These are phyloP conservation scores for Ustilaginoidea virens DNA, from an alignment of 2,329 filamentous ascomycete species.

Conservation along the genomic window DNA sequence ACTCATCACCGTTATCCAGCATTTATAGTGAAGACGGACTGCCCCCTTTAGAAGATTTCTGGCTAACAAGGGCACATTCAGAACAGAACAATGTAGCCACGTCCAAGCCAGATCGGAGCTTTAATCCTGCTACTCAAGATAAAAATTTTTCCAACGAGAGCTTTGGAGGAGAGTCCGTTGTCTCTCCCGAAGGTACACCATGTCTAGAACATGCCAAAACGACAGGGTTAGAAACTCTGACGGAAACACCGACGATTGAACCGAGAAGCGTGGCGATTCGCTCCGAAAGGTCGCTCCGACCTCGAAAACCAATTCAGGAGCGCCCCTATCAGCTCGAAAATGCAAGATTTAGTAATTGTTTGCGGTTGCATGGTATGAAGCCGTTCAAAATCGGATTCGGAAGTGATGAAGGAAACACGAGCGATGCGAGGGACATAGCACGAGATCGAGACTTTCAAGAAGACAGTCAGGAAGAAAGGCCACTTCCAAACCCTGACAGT, in stretches of 20 bases:
- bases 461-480: constrained; percentile 27
- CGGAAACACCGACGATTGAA: too few species aligned
- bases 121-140: too few species aligned
- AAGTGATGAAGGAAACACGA: constrained; percentile 15
- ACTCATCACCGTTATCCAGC: constrained; percentile 21
- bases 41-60: not conserved
- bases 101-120: too few species aligned
- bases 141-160: too few species aligned
- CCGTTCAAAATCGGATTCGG: constrained; percentile 29
- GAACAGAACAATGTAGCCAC: too few species aligned
- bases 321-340: constrained; percentile 43
- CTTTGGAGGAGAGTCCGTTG: too few species aligned
- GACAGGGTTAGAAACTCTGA: constrained; percentile 1
- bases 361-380: constrained; percentile 38
- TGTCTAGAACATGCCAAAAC: too few species aligned
- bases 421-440: constrained; percentile 35
- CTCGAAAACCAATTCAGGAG: constrained; percentile 44
- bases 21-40: constrained; percentile 14
- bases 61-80: too few species aligned
- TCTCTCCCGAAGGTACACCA: too few species aligned
- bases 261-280: constrained; percentile 14
- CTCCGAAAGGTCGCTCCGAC: constrained; percentile 35
- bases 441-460: constrained; percentile 38
- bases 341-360: constrained; percentile 34
- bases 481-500: constrained; percentile 9